Evolutionary conservation across 2,329 filamentous ascomycete species (phyloP).

Genomic region (Aspergillus pseudonomiae): DNA sequence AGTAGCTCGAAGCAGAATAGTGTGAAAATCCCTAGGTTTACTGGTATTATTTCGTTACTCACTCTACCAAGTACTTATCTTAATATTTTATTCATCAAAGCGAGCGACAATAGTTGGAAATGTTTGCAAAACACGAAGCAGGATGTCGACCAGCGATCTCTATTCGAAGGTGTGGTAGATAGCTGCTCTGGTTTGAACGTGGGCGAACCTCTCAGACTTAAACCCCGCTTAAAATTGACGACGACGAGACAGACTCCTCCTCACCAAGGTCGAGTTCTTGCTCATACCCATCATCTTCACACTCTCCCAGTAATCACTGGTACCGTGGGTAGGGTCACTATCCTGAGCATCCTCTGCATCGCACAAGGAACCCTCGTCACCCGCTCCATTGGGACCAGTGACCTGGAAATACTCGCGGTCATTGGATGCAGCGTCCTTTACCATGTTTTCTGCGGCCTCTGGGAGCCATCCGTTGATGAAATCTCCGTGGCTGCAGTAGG

Average conservation of each 20-base stretch:
- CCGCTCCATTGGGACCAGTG: constrained; percentile 10
- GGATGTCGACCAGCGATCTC: neutral
- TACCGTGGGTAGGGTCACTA: constrained; percentile 18
- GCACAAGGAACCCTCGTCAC: constrained; percentile 3
- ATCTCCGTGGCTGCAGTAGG: constrained; percentile 15
- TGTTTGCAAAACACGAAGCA: neutral
- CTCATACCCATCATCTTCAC: constrained; percentile 19
- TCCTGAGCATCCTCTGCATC: constrained; percentile 2
- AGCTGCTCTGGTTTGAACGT: neutral
- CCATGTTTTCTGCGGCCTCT: constrained; percentile 20
- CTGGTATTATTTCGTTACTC: neutral
- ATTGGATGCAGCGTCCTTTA: constrained; percentile 3
- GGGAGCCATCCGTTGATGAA: constrained; percentile 19
- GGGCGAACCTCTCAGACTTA: too few species aligned
- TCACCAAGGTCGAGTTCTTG: neutral
- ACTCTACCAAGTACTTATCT: neutral
- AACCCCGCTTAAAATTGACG: neutral
- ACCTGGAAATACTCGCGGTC: constrained; percentile 10
- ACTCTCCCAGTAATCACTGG: constrained; percentile 21
- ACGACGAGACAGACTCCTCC: neutral
- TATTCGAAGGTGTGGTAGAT: neutral
- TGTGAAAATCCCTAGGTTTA: neutral
- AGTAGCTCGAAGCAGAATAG: neutral
- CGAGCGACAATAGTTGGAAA: neutral
- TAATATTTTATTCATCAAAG: neutral